phyloP scores from a whole-genome alignment of 768 basidiomycete genomes.

The Boletellus emodensis region DNA sequence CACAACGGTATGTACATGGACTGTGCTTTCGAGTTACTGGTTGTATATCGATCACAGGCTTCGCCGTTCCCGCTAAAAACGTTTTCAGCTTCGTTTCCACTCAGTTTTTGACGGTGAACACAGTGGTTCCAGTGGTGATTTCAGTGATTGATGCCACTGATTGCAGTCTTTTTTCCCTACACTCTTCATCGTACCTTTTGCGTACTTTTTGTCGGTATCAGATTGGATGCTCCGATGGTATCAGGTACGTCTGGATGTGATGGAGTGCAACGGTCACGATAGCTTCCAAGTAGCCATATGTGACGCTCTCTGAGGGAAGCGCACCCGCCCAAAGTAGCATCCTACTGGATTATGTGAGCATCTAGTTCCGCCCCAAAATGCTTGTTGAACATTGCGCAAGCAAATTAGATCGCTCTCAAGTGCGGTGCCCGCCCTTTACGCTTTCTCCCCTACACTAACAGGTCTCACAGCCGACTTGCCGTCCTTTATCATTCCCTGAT shows the following conservation, averaged over 20 bases:
- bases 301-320: slow-evolving; percentile 50
- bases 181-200: slow-evolving; percentile 46
- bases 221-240: slow-evolving; percentile 56
- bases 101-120: slow-evolving; percentile 43
- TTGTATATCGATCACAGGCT: slow-evolving; percentile 40
- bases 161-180: slow-evolving; percentile 58
- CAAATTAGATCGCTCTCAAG: slow-evolving; percentile 41
- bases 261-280: slow-evolving; percentile 1
- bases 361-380: background rate
- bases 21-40: background rate
- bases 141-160: background rate
- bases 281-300: slow-evolving; percentile 48
- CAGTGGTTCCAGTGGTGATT: background rate
- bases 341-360: slow-evolving; percentile 61
- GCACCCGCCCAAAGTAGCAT: slow-evolving; percentile 55
- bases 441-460: slow-evolving; percentile 1
- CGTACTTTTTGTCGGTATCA: slow-evolving; percentile 44
- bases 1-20: slow-evolving; percentile 12
- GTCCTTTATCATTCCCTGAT: slow-evolving; percentile 43
- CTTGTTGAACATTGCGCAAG: slow-evolving; percentile 1
- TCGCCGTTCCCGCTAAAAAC: slow-evolving; percentile 46
- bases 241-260: slow-evolving; percentile 41
- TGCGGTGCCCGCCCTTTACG: slow-evolving; percentile 16
- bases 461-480: slow-evolving; percentile 36
- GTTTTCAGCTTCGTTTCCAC: slow-evolving; percentile 47